Conservation (phyloP, 169 alveolate species). For the Plasmodium cynomolgi region DNA sequence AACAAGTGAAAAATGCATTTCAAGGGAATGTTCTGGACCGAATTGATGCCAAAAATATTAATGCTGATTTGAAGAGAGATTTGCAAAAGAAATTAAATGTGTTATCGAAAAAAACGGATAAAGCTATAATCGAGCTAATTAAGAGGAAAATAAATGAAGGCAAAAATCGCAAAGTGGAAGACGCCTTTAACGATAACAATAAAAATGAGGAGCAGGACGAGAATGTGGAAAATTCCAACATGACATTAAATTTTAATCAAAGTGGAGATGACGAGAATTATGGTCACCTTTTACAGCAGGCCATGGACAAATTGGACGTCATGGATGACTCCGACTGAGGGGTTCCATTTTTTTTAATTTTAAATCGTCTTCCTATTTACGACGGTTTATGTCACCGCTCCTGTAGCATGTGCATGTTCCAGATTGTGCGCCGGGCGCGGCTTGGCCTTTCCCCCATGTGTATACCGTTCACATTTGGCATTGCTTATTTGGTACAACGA, state of each 20-base stretch:
- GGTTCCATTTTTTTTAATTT: conserved; percentile 4
- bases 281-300: conserved; percentile 55
- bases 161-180: not conserved
- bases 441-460: not conserved
- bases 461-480: not conserved
- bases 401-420: not conserved
- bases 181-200: not conserved
- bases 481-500: not conserved
- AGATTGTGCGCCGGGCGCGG: not conserved
- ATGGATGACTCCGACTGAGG: conserved; percentile 73
- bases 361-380: not conserved
- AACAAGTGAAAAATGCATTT: conserved; percentile 64
- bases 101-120: conserved; percentile 84
- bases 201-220: conserved; percentile 5
- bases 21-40: conserved; percentile 78
- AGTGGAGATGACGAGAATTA: conserved; percentile 25
- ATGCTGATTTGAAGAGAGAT: conserved; percentile 88
- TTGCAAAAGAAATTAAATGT: conserved; percentile 80
- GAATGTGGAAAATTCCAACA: not conserved
- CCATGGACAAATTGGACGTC: conserved; percentile 48
- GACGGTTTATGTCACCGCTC: not conserved
- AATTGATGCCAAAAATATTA: conserved; percentile 80
- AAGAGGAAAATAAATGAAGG: conserved; percentile 76
- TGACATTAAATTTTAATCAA: conserved; percentile 44
- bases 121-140: conserved; percentile 84